A percentile compares a stretch with the other conserved stretches of the same genome.
Evolutionary conservation across 2,329 filamentous ascomycete genomes (phyloP).

Genomic region (Bipolaris bicolor): DNA sequence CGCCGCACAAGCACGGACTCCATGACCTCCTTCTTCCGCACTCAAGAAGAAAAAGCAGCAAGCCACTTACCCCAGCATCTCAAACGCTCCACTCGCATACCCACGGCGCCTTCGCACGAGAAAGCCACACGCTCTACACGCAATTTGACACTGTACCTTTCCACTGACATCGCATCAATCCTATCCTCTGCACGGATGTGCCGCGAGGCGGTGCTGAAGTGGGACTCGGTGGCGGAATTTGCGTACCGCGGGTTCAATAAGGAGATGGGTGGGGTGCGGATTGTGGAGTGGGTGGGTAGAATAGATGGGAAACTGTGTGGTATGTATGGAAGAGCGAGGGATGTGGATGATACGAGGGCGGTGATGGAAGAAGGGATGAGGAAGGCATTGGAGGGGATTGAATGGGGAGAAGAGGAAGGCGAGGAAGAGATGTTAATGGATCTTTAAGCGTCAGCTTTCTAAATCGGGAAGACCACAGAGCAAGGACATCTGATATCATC

Average conservation of each 20-base stretch:
- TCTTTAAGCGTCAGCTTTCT: neutral
- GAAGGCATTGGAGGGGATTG: neutral
- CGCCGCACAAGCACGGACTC: neutral
- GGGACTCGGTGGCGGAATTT: conserved; percentile 19
- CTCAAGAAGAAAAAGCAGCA: neutral
- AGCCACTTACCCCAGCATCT: neutral
- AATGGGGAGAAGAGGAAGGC: neutral
- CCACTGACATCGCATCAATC: conserved; percentile 13
- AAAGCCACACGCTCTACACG: too few species aligned
- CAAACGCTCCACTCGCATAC: too few species aligned
- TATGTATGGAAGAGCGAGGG: conserved; percentile 13
- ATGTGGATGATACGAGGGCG: conserved; percentile 11
- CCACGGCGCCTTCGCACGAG: too few species aligned
- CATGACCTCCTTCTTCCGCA: neutral
- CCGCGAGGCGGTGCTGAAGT: conserved; percentile 27
- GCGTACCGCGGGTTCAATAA: conserved; percentile 20
- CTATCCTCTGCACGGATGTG: conserved; percentile 13
- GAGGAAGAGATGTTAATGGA: conserved; percentile 40
- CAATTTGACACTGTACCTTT: neutral
- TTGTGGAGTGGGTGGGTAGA: conserved; percentile 23
- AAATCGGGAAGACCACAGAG: too few species aligned
- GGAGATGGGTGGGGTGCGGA: conserved; percentile 1
- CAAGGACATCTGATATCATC: too few species aligned
- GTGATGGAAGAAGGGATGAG: conserved; percentile 25
- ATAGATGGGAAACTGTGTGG: conserved; percentile 23